Base-by-base conservation (phyloP, 805 yeast genomes). In the Zygotorulaspora chibaensis region DNA sequence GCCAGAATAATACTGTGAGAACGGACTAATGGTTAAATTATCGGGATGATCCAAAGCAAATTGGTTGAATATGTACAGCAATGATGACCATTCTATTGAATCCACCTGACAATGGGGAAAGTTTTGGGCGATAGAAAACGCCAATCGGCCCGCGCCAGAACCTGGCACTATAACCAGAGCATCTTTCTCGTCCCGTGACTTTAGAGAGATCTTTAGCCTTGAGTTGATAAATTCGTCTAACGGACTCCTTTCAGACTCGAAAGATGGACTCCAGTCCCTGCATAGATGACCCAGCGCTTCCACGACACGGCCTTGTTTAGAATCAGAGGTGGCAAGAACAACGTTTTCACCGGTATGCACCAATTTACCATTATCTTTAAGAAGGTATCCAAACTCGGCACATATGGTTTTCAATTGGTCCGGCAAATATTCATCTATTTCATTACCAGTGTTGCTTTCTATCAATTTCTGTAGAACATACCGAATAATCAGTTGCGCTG, bases 161-260 rank as follows among this genome's bases (percentile, higher is more conserved):
- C 98, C 98, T 0, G 98, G 97, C 1, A 87, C 77, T 3, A 90
- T 66, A 0, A 87, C 73, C 10, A 77, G 65, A 0, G 86, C 77
- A 5, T 68, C 65, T 26, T 66, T 63, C 7, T 51, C 46, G n/a
- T 38, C 49, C 6, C 54, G 43, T 8, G 51, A 41, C 5, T 49
- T 48, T 17, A 6, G 33, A 70, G 51, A 52, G 3, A 53, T 40
- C 2, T 63, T 57, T 16, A 84, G 60, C 36, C 79, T 79, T 0
- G 52, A 38, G 1, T 59, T 54, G 12, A 87, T 70, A 51, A 80
- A 88, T 1, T 69, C 58, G 26, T 79, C 52, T 37, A 87, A 62
- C 0, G 85, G 85, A 3, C 58, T 46, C 0, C 83, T 61, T 57
- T 82, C 90, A 2, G 50, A 53, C 3, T 63, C 67, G 15, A 78